phyloP scores from a whole-genome alignment of 2,329 filamentous ascomycete genomes.

The Metarhizium anisopliae region DNA sequence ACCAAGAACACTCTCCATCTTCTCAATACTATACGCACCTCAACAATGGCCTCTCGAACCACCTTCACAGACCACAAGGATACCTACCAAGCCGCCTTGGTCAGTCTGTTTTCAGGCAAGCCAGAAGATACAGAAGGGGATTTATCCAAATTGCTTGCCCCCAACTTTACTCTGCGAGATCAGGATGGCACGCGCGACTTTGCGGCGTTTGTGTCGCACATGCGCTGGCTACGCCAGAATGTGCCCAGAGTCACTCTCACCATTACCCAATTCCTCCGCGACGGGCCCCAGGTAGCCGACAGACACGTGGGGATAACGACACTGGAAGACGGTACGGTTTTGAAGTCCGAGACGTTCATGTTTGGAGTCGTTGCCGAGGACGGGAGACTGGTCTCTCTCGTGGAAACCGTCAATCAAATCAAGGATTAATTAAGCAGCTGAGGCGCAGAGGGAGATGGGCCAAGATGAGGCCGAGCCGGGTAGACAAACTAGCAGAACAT shows the following conservation, averaged over 20 bases:
- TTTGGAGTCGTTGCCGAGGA: conserved; percentile 7
- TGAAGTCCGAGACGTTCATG: conserved; percentile 5
- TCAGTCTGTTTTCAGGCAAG: conserved; percentile 6
- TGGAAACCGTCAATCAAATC: conserved; percentile 1
- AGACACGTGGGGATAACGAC: conserved; percentile 3
- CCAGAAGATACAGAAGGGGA: conserved; percentile 6
- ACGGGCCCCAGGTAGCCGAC: conserved; percentile 7
- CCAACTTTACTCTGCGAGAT: conserved; percentile 1
- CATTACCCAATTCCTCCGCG: conserved; percentile 6
- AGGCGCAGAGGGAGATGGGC: too few relatives aligned
- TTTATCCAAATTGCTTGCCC: conserved; percentile 4
- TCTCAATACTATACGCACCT: not conserved
- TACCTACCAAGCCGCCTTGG: conserved; percentile 7
- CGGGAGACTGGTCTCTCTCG: conserved; percentile 6
- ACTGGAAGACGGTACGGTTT: conserved; percentile 2
- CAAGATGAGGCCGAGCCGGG: too few relatives aligned
- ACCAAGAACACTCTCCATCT: not conserved
- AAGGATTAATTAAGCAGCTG: too few relatives aligned
- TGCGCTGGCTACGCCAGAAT: conserved; percentile 6
- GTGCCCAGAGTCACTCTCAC: conserved; percentile 4
- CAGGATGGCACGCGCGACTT: conserved; percentile 4
- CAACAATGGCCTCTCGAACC: not conserved
- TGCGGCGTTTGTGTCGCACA: conserved; percentile 6
- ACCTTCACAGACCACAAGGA: conserved; percentile 6
- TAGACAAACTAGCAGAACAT: too few relatives aligned